Base-by-base conservation (phyloP, 2,329 filamentous ascomycete genomes). In the Fusarium sp. region DNA sequence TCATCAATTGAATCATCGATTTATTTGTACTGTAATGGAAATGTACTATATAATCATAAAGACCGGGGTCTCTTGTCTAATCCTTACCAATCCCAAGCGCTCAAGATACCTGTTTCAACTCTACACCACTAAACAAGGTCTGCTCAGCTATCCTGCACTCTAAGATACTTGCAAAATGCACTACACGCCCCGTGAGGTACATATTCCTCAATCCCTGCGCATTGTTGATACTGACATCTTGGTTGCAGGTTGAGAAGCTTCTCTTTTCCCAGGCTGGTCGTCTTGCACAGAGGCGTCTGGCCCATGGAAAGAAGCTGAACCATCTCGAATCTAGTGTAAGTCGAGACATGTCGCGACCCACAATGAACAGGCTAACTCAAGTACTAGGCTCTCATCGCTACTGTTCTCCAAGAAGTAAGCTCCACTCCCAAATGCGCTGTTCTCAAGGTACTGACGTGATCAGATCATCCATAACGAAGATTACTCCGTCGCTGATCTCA, bases 281-380 rank as follows among this genome's bases (percentile, higher is more conserved):
- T n/a, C 33, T 53, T 38, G 50, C 50, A 28, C 33, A 53, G 23
- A 37, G 33, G 37, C 50, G 50, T 15, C n/a, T 53, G 15, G 50
- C 50, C 7, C 50, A 53, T n/a, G 50, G 50, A 23, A 53, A 38
- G 50, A 53, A 53, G 16, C n/a, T 38, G 15, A 53, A 38, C 10
- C 50, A 53, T 38, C 50, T 53, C 12, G 50, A 53, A 33, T 53
- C 50, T 38, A 37, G 32, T 15, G 50, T 53, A 37, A 53, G 50
- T 53, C 37, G 8, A 21, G 23, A 19, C 9, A 15, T 12, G 3
- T 12, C 30, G 30, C 3, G 30, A 16, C 35, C 15, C 35, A 38
- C 18, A 38, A 8, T 38, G 11, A 19, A 19, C 15, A 38, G 19
- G 37, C 23, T 53, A 18, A 53, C 33, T 30, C 11, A 12, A 30